phyloP scores from a whole-genome alignment of 2,329 filamentous ascomycete species.

The Ceratocystis huliohia region DNA sequence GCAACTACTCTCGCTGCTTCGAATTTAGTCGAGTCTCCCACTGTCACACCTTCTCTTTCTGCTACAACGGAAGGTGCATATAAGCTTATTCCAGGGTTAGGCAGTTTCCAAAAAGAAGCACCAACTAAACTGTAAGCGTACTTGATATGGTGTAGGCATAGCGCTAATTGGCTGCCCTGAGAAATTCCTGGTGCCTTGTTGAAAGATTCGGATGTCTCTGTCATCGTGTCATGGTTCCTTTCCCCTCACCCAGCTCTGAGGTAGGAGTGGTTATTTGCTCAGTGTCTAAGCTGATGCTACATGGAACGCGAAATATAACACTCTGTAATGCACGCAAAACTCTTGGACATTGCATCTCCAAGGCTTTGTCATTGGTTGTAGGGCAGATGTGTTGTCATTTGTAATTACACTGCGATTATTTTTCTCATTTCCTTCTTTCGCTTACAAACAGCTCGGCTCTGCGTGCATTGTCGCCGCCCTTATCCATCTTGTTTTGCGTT shows the following conservation, averaged over 20 bases:
- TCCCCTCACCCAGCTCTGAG: background rate
- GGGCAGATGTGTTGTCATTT: background rate
- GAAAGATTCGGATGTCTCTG: background rate
- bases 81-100: background rate
- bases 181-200: background rate
- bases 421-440: background rate
- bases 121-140: background rate
- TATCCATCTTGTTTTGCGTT: background rate
- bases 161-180: background rate
- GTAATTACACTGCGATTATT: background rate
- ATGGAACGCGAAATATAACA: background rate
- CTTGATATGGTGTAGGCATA: background rate
- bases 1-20: background rate
- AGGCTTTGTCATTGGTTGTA: background rate
- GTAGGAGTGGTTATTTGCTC: no score
- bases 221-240: background rate
- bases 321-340: background rate
- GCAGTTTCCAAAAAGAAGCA: background rate
- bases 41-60: slow-evolving; percentile 1
- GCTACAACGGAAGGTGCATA: background rate
- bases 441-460: background rate
- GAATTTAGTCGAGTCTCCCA: background rate
- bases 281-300: background rate
- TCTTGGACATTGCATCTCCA: background rate
- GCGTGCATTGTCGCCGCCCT: background rate